Conservation (phyloP, 225 moss, liverwort and hornwort genomes). For the Marchantia paleacea region DNA sequence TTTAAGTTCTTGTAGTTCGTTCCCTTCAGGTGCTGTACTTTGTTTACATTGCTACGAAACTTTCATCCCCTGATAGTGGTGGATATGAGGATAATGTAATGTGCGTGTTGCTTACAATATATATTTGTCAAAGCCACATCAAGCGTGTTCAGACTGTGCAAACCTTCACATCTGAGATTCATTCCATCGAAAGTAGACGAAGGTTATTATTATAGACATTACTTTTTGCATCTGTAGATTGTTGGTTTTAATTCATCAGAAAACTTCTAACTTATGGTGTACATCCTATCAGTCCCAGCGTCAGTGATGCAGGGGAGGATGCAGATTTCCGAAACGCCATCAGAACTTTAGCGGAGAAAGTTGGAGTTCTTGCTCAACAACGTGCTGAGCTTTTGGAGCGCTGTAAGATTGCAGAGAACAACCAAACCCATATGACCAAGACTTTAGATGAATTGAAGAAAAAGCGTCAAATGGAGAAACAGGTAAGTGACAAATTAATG, state of each 20-base stretch:
- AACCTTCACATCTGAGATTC: no score
- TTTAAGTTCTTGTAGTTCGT: background rate
- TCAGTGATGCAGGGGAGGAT: conserved; percentile 78
- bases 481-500: conserved; percentile 33
- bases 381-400: conserved; percentile 82
- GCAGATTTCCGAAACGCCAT: conserved; percentile 81
- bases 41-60: no score
- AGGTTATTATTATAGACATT: no score
- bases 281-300: conserved; percentile 28
- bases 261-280: background rate
- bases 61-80: no score
- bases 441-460: conserved; percentile 71
- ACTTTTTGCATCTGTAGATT: no score
- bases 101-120: background rate
- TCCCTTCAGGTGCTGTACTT: no score
- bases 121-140: background rate
- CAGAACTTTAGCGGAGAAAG: conserved; percentile 77
- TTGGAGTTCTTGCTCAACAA: conserved; percentile 75
- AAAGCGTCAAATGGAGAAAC: conserved; percentile 80
- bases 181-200: no score
- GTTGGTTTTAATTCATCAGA: background rate
- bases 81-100: background rate
- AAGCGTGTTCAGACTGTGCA: background rate
- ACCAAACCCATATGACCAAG: conserved; percentile 59
- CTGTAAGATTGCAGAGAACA: conserved; percentile 73